Evolutionary conservation across 2,329 filamentous ascomycete genomes (phyloP).

Genomic region (Fusarium zealandicum): DNA sequence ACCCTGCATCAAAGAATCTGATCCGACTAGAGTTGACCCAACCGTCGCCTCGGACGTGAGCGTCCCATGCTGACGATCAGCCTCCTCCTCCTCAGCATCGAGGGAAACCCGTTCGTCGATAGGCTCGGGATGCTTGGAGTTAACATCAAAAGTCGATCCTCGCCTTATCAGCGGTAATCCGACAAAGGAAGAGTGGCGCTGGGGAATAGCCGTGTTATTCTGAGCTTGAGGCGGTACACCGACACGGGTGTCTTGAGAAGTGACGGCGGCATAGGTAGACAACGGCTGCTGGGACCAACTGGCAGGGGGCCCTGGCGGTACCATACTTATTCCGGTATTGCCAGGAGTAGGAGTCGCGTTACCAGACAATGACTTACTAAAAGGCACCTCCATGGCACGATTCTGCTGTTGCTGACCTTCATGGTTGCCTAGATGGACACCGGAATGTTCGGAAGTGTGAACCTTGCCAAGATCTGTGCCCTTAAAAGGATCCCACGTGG

Average conservation of each 20-base stretch:
- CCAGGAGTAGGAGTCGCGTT: conserved; percentile 21
- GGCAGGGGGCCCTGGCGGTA: conserved; percentile 24
- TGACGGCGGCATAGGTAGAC: conserved; percentile 6
- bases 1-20: conserved; percentile 23
- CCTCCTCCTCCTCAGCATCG: conserved; percentile 42
- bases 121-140: conserved; percentile 44
- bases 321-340: conserved; percentile 34
- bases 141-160: conserved; percentile 62
- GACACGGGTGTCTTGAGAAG: background rate
- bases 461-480: conserved; percentile 22
- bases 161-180: conserved; percentile 66
- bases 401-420: conserved; percentile 5
- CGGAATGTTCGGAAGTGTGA: conserved; percentile 20
- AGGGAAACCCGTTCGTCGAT: conserved; percentile 45
- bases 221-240: conserved; percentile 24
- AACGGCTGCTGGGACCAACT: conserved; percentile 14
- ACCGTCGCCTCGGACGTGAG: conserved; percentile 31
- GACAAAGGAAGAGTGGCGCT: conserved; percentile 60
- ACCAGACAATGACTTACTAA: conserved; percentile 19
- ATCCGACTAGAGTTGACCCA: conserved; percentile 31
- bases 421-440: conserved; percentile 9
- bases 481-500: conserved; percentile 37
- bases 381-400: conserved; percentile 4
- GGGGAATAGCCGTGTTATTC: conserved; percentile 40
- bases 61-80: conserved; percentile 29